Evolutionary conservation across 2,329 filamentous ascomycete genomes (phyloP).

Genomic region (Diaporthe citrichinensis): DNA sequence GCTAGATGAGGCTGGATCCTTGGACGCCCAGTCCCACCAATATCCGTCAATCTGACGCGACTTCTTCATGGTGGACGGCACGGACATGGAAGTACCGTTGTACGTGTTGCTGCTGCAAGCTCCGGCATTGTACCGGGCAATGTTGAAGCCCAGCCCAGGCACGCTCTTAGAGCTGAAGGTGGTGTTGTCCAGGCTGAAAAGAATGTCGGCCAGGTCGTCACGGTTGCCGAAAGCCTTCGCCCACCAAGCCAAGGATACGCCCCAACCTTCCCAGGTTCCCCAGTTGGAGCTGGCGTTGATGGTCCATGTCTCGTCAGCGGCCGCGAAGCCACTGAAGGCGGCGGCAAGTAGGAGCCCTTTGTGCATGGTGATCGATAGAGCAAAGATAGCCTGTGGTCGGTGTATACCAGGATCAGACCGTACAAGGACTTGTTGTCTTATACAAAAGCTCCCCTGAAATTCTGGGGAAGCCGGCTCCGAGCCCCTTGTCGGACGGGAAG

Average conservation of each 20-base stretch:
- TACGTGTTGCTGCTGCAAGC: constrained; percentile 55
- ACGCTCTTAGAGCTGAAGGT: constrained; percentile 49
- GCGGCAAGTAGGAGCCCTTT: background rate
- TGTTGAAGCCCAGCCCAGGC: constrained; percentile 58
- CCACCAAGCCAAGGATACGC: constrained; percentile 61
- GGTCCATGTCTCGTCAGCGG: constrained; percentile 50
- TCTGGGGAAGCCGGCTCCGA: constrained; percentile 29
- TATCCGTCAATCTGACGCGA: constrained; percentile 57
- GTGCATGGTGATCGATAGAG: constrained; percentile 5
- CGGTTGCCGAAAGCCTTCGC: constrained; percentile 56
- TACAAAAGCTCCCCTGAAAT: background rate
- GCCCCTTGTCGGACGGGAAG: constrained; percentile 1
- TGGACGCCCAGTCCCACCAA: constrained; percentile 56
- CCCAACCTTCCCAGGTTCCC: constrained; percentile 61
- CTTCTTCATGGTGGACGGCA: constrained; percentile 54
- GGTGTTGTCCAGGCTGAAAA: constrained; percentile 54
- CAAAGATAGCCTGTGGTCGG: background rate
- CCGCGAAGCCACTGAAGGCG: constrained; percentile 9
- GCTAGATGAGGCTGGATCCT: constrained; percentile 51
- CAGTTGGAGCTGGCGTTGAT: constrained; percentile 52
- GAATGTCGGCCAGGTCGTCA: constrained; percentile 57
- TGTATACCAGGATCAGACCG: background rate
- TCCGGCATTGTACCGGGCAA: constrained; percentile 60
- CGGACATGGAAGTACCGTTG: constrained; percentile 52
- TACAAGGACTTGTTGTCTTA: background rate